These are phyloP conservation scores for Torulaspora delbrueckii DNA, from an alignment of 805 yeast species.

Conservation along the genomic window DNA sequence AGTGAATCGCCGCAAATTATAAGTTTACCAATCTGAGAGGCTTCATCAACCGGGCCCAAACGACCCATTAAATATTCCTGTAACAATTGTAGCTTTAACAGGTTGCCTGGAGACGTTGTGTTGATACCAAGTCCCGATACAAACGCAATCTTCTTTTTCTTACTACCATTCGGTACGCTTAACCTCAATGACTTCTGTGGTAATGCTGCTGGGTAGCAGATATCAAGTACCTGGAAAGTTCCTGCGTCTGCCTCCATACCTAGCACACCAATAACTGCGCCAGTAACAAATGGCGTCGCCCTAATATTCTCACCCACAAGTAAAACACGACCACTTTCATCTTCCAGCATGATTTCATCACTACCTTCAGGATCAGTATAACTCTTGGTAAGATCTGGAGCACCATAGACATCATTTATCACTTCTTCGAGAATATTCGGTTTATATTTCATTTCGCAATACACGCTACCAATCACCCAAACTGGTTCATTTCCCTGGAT, in stretches of 20 bases:
- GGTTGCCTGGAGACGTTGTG: slow-evolving; percentile 39
- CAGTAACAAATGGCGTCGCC: slow-evolving; percentile 68
- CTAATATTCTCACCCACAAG: slow-evolving; percentile 58
- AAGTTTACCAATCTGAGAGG: slow-evolving; percentile 42
- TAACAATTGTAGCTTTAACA: slow-evolving; percentile 50
- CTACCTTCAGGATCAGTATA: slow-evolving; percentile 51
- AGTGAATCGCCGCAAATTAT: slow-evolving; percentile 74
- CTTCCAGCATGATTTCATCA: slow-evolving; percentile 74
- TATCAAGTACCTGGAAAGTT: slow-evolving; percentile 74
- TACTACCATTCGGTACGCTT: slow-evolving; percentile 13
- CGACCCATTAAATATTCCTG: slow-evolving; percentile 71
- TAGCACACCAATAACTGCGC: slow-evolving; percentile 76
- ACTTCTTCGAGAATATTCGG: slow-evolving; percentile 84
- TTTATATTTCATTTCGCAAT: slow-evolving; percentile 76
- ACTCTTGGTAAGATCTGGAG: slow-evolving; percentile 39
- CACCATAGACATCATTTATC: slow-evolving; percentile 46
- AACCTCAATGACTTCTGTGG: slow-evolving; percentile 43
- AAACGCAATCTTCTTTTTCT: slow-evolving; percentile 48
- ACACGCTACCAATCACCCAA: slow-evolving; percentile 85
- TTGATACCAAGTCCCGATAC: slow-evolving; percentile 70
- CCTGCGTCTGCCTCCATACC: slow-evolving; percentile 87
- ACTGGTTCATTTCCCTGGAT: slow-evolving; percentile 44
- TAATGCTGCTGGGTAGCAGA: slow-evolving; percentile 62
- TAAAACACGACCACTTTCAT: slow-evolving; percentile 83
- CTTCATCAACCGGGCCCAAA: slow-evolving; percentile 39